Evolutionary conservation across 2,329 filamentous ascomycete genomes (phyloP).

Genomic region (Myriosclerotinia curreyana): DNA sequence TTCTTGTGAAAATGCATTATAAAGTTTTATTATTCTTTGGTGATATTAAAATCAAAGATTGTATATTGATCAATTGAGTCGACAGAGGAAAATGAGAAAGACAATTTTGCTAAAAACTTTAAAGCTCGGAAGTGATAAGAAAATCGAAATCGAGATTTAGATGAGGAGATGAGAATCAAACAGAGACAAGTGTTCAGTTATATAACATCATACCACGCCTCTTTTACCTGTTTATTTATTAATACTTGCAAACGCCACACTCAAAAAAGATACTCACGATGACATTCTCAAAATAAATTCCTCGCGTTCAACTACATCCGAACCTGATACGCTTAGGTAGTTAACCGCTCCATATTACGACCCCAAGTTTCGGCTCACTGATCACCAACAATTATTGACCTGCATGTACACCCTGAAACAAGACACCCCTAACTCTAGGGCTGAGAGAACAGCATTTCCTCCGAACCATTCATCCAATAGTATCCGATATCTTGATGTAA

Average conservation of each 20-base stretch:
- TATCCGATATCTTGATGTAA: background rate
- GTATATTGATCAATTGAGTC: background rate
- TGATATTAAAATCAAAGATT: background rate
- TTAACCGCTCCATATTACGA: constrained; percentile 8
- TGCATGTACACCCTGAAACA: background rate
- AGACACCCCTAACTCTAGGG: constrained; percentile 1
- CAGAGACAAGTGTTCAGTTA: background rate
- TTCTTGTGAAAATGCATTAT: constrained; percentile 37
- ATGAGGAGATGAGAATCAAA: constrained; percentile 1
- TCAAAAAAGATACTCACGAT: background rate
- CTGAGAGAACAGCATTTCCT: constrained; percentile 3
- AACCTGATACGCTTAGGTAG: background rate
- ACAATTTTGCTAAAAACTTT: background rate
- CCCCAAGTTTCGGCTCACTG: constrained; percentile 10
- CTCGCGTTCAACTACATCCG: background rate
- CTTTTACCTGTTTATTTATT: background rate
- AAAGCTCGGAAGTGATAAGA: background rate
- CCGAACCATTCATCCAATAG: background rate
- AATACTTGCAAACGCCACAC: background rate
- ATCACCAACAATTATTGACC: constrained; percentile 3
- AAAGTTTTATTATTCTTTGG: constrained; percentile 12
- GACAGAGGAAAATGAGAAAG: background rate
- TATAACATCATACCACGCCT: constrained; percentile 1
- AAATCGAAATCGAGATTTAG: background rate
- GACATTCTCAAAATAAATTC: background rate